Evolutionary conservation across 148 eudicot genomes (phyloP).

Genomic region (Polygonum maritimum): DNA sequence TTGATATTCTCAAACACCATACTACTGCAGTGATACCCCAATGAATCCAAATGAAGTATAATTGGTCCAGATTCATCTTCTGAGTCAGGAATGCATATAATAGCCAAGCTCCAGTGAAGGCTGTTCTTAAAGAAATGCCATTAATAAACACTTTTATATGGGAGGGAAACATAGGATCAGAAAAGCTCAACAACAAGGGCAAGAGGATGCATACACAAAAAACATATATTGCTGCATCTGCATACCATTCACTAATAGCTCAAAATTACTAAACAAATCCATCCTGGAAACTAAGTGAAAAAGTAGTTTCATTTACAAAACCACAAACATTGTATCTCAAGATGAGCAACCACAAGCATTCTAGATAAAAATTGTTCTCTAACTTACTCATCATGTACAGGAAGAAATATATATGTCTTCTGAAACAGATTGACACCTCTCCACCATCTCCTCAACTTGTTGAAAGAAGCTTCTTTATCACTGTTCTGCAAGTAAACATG

Average conservation of each 20-base stretch:
- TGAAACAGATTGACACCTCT: slow-evolving; percentile 84
- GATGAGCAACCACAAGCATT: not conserved
- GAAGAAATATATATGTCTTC: slow-evolving; percentile 84
- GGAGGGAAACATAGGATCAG: not conserved
- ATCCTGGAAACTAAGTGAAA: not conserved
- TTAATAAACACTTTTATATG: not conserved
- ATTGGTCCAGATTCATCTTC: slow-evolving; percentile 57
- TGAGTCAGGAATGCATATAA: slow-evolving; percentile 66
- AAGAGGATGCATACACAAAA: not conserved
- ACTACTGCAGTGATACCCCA: slow-evolving; percentile 55
- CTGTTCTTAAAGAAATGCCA: slow-evolving; percentile 27
- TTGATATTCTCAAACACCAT: slow-evolving; percentile 46
- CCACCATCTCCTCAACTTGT: slow-evolving; percentile 95
- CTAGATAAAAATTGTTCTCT: slow-evolving; percentile 1
- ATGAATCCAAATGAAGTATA: slow-evolving; percentile 88
- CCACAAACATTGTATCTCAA: not conserved
- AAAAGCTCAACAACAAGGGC: not conserved
- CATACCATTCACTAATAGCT: not conserved
- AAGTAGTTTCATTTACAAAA: not conserved
- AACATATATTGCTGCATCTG: too few species aligned
- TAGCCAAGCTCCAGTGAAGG: slow-evolving; percentile 90
- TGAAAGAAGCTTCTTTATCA: slow-evolving; percentile 45
- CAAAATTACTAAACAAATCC: not conserved
- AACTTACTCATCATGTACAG: slow-evolving; percentile 80
- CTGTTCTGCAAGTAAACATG: slow-evolving; percentile 31